Base-by-base conservation (phyloP, 805 yeast species). In the Kuraishia cidri region DNA sequence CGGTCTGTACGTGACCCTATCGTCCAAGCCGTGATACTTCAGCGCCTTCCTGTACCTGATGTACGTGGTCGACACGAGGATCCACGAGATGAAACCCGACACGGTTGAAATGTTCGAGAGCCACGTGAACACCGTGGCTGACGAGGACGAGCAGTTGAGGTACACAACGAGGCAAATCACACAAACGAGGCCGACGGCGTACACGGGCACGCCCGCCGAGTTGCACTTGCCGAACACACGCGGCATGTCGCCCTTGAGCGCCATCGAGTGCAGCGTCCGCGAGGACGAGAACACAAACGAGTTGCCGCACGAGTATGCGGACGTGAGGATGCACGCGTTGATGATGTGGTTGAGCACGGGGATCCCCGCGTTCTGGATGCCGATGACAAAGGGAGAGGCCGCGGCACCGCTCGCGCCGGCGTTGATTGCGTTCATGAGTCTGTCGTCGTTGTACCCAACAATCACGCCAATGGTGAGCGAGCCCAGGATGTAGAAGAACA, bases 371-470 rank as follows among this genome's bases (percentile, higher is more conserved):
- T 66, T 69, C 46, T 73, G 73, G 47, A 85, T 79, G 34, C 94
- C 95, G 50, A 84, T 78, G 33, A 84, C 90, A 47, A 82, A 86
- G 22, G 95, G 95, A 11, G 94, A 81, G 5, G 58, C 64, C 33
- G 69, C 54, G 6, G 68, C 47, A 83, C n/a, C n/a, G 6, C 50
- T 48, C 4, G 50, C 47, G 17, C 43, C 37, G 20, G 72, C 58
- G 23, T 50, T 50, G 2, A 25, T 14, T 6, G 21, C n/a, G n/a
- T n/a, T n/a, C n/a, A n/a, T n/a, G n/a, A n/a, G n/a, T n/a, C n/a
- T 12, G 3, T 69, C 64, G 34, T 69, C 71, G 34, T 69, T 56
- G 40, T 49, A 70, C 4, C 77, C 75, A n/a, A 72, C 75, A 13
- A 69, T 66, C 45, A 72, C 51, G 6, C 77, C 77, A 40, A 70